Evolutionary conservation across 306 rosid genomes (phyloP).

Genomic region (Vigna radiata): DNA sequence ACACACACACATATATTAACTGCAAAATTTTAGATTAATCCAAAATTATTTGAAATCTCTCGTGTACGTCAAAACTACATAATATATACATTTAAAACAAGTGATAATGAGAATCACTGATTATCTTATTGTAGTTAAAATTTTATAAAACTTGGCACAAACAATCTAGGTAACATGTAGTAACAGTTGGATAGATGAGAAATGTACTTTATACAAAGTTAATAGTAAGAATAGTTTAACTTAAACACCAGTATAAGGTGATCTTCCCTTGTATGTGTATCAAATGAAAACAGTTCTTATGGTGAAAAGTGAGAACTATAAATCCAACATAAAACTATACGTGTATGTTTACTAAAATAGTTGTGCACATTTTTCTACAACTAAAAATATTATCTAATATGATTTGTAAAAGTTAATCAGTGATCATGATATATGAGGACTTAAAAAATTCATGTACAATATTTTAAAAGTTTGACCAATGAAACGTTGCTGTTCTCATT

Average conservation of each 20-base stretch:
- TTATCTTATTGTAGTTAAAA: background rate
- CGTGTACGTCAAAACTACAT: background rate
- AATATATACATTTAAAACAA: background rate
- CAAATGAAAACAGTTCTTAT: background rate
- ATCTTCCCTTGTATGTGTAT: background rate
- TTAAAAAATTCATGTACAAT: background rate
- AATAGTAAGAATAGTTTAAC: background rate
- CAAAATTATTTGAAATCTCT: background rate
- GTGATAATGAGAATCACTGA: background rate
- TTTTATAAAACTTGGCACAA: background rate
- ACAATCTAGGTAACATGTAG: background rate
- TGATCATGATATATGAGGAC: background rate
- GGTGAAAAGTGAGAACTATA: background rate
- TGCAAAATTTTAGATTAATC: background rate
- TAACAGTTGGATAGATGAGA: background rate
- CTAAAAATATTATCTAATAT: background rate
- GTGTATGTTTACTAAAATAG: background rate
- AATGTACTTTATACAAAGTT: background rate
- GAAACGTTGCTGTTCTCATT: background rate
- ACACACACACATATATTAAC: background rate
- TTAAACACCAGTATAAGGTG: too few relatives aligned
- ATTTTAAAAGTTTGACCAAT: background rate
- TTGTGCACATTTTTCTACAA: background rate
- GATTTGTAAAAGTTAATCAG: too few relatives aligned
- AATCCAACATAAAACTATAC: background rate